These are phyloP conservation scores for Globisporangium canariense DNA, from an alignment of 352 stramenopile genomes.

Conservation along the genomic window DNA sequence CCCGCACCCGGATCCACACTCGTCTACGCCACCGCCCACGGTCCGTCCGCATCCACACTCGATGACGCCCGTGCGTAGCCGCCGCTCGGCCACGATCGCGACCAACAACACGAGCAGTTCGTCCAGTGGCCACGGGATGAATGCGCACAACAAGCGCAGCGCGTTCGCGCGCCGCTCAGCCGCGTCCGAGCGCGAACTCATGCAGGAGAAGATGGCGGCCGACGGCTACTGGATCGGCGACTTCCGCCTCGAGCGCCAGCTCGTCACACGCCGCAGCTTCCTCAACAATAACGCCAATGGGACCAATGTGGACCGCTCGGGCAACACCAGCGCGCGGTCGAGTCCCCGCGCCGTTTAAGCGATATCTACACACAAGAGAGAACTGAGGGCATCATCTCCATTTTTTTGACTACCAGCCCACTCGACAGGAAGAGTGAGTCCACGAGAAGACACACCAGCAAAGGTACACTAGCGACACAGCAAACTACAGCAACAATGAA, in stretches of 20 bases:
- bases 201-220: conserved; percentile 54
- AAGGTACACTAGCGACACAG: not conserved
- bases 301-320: conserved; percentile 7
- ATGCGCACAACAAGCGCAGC: conserved; percentile 20
- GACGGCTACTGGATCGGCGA: conserved; percentile 82
- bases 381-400: not conserved
- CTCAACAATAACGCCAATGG: not conserved
- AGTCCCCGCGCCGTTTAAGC: conserved; percentile 7
- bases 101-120: conserved; percentile 13
- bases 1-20: not conserved
- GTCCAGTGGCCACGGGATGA: not conserved
- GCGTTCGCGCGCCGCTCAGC: conserved; percentile 22
- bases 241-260: conserved; percentile 47
- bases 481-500: not conserved
- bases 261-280: conserved; percentile 29
- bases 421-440: not conserved
- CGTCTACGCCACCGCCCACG: not conserved
- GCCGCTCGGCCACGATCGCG: conserved; percentile 11
- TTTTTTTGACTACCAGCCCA: not conserved
- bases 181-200: conserved; percentile 37
- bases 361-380: not conserved
- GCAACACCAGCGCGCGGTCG: conserved; percentile 14
- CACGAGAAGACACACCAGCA: not conserved
- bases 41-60: not conserved
- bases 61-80: conserved; percentile 6